Evolutionary conservation across 2,329 filamentous ascomycete species (phyloP), one percentile per base, ranked within the genome.

Genomic region (Chrysoporthe cubensis): DNA sequence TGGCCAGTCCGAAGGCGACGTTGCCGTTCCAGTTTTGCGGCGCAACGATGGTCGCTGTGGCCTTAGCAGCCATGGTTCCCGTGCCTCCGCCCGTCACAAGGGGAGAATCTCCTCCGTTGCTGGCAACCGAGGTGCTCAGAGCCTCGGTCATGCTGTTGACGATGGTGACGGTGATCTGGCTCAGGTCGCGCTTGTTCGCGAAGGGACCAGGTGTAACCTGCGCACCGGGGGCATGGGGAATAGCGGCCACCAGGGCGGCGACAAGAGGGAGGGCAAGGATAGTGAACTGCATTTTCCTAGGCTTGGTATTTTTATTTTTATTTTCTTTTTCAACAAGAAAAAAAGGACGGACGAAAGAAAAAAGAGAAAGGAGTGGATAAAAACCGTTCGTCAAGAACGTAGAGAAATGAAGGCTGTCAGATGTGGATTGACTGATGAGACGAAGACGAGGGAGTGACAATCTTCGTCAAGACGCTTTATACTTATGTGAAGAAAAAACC

Each of bases 1-100:
- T 43, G 6, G 34, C 62, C n/a, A 63, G 44, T 1, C 66, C 66
- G 1, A 69, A 52, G 14, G 68, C 68, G 3, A 69, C 59, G 3
- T 69, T 69, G 21, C 68, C 68, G 3, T 66, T 66, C 68, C 68
- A 69, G 9, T 62, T 62, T 18, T 59, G 40, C 46, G 68, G 68
- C 18, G 65, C 68, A 4, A 69, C 68, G 3, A 69, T 62, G 4
- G 62, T 65, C 34, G 68, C 65, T 3, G 52, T 43, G 43, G 54
- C 42, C 14, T 59, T 40, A 13, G 68, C 34, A 8, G 18, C 50
- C 14, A 68, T 16, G 4, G 58, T 65, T 7, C 62, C 59, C 4
- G 43, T 34, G 3, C 56, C 61, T 2, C 34, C 62, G 16, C 68
- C 68, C 0, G 50, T 18, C 21, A 62, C 32, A 4, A 61, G 57